phyloP scores from a whole-genome alignment of 305 asterid genomes.

The Solanum hybrid region DNA sequence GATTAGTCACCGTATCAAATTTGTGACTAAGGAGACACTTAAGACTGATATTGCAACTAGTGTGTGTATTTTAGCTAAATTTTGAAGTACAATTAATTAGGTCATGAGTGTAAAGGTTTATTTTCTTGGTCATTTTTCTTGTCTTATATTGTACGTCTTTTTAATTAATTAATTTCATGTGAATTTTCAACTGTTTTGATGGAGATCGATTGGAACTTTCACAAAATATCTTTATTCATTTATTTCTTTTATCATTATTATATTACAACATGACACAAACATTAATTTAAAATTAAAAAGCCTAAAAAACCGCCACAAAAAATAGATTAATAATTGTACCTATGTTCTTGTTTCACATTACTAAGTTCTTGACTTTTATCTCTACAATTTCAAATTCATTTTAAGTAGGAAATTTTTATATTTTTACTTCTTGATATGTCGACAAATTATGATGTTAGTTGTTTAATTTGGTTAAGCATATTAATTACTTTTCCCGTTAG shows the following conservation, averaged over 20 bases:
- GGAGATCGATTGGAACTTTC: conserved; percentile 1
- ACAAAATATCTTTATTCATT: neutral
- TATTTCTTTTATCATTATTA: neutral
- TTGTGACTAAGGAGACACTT: neutral
- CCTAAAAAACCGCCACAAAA: neutral
- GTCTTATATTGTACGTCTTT: neutral
- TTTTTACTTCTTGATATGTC: neutral
- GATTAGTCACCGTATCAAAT: neutral
- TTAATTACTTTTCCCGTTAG: neutral
- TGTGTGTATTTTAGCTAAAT: neutral
- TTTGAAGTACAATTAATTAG: neutral
- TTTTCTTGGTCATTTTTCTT: neutral
- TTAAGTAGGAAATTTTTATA: neutral
- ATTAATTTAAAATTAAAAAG: conserved; percentile 4
- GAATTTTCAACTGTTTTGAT: neutral
- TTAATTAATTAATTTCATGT: neutral
- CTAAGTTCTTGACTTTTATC: neutral
- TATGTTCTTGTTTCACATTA: neutral
- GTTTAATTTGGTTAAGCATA: neutral
- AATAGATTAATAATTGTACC: neutral
- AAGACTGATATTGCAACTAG: neutral
- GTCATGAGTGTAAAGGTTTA: neutral
- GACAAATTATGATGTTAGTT: neutral
- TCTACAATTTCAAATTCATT: neutral
- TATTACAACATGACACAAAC: conserved; percentile 8